Evolutionary conservation across 2,329 filamentous ascomycete species (phyloP), one percentile per base, ranked within the genome.

Genomic region (Cytospora piceicola): DNA sequence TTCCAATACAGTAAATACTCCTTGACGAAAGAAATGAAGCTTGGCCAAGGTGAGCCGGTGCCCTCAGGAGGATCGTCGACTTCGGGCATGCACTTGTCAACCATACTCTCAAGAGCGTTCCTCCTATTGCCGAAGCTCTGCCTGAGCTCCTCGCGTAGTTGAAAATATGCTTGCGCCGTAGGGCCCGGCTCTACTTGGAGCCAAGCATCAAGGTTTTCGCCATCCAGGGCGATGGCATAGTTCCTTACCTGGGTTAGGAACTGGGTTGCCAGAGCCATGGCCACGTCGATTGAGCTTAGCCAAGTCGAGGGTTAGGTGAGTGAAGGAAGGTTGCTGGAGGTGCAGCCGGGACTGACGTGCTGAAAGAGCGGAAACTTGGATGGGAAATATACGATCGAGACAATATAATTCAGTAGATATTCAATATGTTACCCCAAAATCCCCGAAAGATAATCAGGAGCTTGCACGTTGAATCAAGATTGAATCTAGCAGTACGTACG

Each of bases 1-100:
- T 93, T 83, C 81, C 94, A 87, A 72, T 94, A 96, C 54, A 85
- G 81, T 69, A 97, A 82, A 73, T 96, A 97, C 58, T 92, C 88
- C 71, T 88, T 90, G 76, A 96, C 86, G 73, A 97, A 96, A 2
- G 87, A 84, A 58, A 90, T 82, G 74, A 97, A 93, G 1, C 90
- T 87, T 0, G 88, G 86, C 92, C 93, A 96, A 0, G 85, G 82
- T 9, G 89, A 85, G 52, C 84, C 88, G 68, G 85, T 82, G 1
- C 88, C 89, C 60, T 90, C 87, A 0, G 82, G 80, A 2, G 87
- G 83, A 52, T 90, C 84, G 61, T 89, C 84, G 9, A 88, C 85
- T 67, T 89, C 83, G 0, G 89, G 88, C 1, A 94, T 81, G 14
- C 84, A 79, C 55, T 82, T 82, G 65, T 89, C 86, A 68, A 92